Evolutionary conservation across 2,329 filamentous ascomycete genomes (phyloP).

Genomic region (Ophiosphaerella korrae): DNA sequence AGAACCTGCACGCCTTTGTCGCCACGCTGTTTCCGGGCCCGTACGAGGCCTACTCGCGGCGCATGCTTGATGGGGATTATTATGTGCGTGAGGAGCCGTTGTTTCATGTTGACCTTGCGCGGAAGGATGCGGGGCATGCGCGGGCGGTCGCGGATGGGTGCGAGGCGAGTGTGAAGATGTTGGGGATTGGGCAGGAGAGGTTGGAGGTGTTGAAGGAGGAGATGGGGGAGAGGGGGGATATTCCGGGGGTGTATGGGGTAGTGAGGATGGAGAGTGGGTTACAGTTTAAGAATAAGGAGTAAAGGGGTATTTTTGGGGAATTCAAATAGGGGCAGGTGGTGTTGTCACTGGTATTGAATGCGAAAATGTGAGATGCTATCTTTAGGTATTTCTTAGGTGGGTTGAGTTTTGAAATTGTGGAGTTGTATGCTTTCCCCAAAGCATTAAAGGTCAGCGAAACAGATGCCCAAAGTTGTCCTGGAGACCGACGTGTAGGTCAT

Average conservation of each 20-base stretch:
- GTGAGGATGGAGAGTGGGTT: slow-evolving; percentile 76
- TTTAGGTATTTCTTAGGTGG: too few species aligned
- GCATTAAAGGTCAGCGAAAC: too few species aligned
- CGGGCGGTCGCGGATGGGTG: slow-evolving; percentile 66
- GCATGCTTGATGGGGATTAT: slow-evolving; percentile 79
- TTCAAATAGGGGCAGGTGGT: too few species aligned
- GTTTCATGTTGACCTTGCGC: slow-evolving; percentile 79
- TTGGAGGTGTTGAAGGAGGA: slow-evolving; percentile 72
- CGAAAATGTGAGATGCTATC: too few species aligned
- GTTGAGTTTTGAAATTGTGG: too few species aligned
- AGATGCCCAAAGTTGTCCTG: too few species aligned
- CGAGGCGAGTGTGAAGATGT: slow-evolving; percentile 67
- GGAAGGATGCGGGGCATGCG: slow-evolving; percentile 82
- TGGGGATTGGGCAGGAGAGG: slow-evolving; percentile 70
- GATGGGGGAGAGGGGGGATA: slow-evolving; percentile 72
- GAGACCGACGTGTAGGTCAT: too few species aligned
- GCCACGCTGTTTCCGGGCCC: slow-evolving; percentile 76
- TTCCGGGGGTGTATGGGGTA: slow-evolving; percentile 82
- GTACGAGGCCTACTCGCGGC: slow-evolving; percentile 73
- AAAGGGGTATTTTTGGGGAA: neutral
- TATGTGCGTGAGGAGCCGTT: slow-evolving; percentile 77
- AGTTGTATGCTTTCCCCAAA: too few species aligned
- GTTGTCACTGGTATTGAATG: too few species aligned
- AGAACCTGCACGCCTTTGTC: slow-evolving; percentile 73
- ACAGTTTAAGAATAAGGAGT: slow-evolving; percentile 63